These are phyloP conservation scores for Hypocreales sp. DNA, from an alignment of 2,329 filamentous ascomycete species.

Conservation along the genomic window DNA sequence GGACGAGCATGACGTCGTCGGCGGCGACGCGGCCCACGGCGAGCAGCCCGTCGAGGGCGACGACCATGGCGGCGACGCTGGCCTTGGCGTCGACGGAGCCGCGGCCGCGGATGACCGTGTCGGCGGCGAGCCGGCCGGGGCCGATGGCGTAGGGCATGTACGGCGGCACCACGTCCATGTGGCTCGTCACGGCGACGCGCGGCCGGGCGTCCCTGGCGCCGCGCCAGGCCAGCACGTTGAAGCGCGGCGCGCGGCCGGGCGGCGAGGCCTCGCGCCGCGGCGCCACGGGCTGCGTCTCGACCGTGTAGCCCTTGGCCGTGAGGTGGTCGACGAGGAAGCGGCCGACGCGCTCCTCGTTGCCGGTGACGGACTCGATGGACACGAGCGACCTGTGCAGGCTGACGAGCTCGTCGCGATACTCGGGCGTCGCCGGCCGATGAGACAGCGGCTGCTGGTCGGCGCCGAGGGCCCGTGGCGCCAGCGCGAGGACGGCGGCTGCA, in stretches of 20 bases:
- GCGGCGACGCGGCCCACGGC: slow-evolving; percentile 20
- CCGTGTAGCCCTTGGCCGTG: slow-evolving; percentile 25
- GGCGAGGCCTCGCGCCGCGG: slow-evolving; percentile 14
- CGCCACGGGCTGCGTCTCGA: slow-evolving; percentile 24
- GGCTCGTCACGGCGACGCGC: slow-evolving; percentile 54
- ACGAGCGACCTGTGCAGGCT: slow-evolving; percentile 63
- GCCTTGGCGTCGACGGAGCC: slow-evolving; percentile 61
- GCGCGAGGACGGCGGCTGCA: too few relatives aligned
- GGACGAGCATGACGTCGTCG: slow-evolving; percentile 43
- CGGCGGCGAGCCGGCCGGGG: slow-evolving; percentile 22
- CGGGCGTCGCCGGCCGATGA: too few relatives aligned
- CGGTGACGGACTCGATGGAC: slow-evolving; percentile 55
- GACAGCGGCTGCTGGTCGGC: too few relatives aligned
- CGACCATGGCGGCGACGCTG: slow-evolving; percentile 58
- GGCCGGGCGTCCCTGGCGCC: slow-evolving; percentile 30
- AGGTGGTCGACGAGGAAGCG: slow-evolving; percentile 56
- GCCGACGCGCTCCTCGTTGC: slow-evolving; percentile 53
- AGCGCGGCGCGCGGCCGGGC: slow-evolving; percentile 21
- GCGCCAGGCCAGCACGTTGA: slow-evolving; percentile 63
- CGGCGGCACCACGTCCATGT: slow-evolving; percentile 69
- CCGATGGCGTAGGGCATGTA: slow-evolving; percentile 52
- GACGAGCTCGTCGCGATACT: slow-evolving; percentile 43
- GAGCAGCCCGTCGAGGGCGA: slow-evolving; percentile 44
- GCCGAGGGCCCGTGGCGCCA: too few relatives aligned
- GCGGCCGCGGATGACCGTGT: slow-evolving; percentile 50